These are phyloP conservation scores for Zymoseptoria pseudotritici DNA, from an alignment of 2,329 filamentous ascomycete genomes.

Conservation along the genomic window DNA sequence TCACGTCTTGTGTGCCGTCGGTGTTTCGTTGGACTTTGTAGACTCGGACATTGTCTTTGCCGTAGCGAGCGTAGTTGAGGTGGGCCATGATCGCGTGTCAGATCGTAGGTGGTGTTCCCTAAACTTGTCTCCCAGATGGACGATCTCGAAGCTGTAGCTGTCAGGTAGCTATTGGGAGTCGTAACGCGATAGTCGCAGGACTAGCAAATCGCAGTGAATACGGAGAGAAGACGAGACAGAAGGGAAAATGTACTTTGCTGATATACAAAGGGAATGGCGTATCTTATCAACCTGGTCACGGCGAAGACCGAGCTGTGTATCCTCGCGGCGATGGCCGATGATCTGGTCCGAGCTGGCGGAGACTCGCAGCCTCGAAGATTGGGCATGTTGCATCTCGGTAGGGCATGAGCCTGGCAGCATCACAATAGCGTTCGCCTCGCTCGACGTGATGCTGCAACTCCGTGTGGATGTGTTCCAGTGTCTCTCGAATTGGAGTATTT, in stretches of 20 bases:
- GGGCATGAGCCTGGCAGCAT: too few relatives aligned
- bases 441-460: too few relatives aligned
- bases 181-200: not conserved
- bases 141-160: not conserved
- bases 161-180: not conserved
- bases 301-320: not conserved
- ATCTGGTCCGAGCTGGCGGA: not conserved
- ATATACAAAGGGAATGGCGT: not conserved
- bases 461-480: too few relatives aligned
- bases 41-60: conserved; percentile 97
- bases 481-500: too few relatives aligned
- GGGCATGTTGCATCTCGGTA: not conserved
- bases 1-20: conserved; percentile 74
- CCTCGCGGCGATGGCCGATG: not conserved
- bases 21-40: conserved; percentile 86
- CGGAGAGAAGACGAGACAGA: not conserved
- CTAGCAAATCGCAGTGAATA: not conserved
- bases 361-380: not conserved
- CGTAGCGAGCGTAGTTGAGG: conserved; percentile 60
- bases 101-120: not conserved
- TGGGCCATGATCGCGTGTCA: conserved; percentile 34
- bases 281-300: not conserved
- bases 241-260: not conserved
- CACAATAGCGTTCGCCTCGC: too few relatives aligned
- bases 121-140: not conserved